phyloP scores from a whole-genome alignment of 805 yeast genomes.

The Metschnikowia santaceciliae region DNA sequence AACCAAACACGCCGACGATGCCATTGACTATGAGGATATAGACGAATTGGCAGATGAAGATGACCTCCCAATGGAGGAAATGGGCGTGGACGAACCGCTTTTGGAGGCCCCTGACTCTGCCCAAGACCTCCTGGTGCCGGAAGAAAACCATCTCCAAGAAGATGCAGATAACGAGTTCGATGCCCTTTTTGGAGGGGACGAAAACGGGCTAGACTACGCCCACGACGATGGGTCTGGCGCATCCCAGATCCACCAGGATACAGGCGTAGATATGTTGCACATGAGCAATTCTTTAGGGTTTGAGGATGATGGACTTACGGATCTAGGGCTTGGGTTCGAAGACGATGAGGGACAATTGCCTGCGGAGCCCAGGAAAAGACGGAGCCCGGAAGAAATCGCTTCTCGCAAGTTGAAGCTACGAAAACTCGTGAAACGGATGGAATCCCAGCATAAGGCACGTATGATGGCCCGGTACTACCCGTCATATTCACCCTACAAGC shows the following conservation, averaged over 20 bases:
- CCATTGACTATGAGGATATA: slow-evolving; percentile 89
- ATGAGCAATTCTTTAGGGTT: slow-evolving; percentile 13
- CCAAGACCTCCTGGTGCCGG: slow-evolving; percentile 6
- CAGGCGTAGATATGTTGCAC: slow-evolving; percentile 16
- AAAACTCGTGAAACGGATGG: slow-evolving; percentile 26
- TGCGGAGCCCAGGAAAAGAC: slow-evolving; percentile 7
- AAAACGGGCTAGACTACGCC: slow-evolving; percentile 17
- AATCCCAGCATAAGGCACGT: slow-evolving; percentile 22
- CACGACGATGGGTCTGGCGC: slow-evolving; percentile 17
- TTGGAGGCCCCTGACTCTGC: not conserved
- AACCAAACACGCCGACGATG: slow-evolving; percentile 81
- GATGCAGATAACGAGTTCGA: slow-evolving; percentile 40
- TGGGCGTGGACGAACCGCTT: not conserved
- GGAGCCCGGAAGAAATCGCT: slow-evolving; percentile 16
- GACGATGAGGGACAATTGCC: slow-evolving; percentile 13
- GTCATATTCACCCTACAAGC: slow-evolving; percentile 49
- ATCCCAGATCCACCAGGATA: slow-evolving; percentile 3
- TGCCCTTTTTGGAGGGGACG: slow-evolving; percentile 36
- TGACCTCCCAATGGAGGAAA: slow-evolving; percentile 11
- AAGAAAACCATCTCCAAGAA: slow-evolving; percentile 24
- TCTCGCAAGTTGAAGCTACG: slow-evolving; percentile 29
- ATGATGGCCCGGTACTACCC: slow-evolving; percentile 56
- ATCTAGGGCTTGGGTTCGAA: slow-evolving; percentile 18
- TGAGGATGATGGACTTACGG: slow-evolving; percentile 20
- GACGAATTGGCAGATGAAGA: slow-evolving; percentile 95